phyloP scores from a whole-genome alignment of 768 basidiomycete species.

The Hemileccinum rubropunctum region DNA sequence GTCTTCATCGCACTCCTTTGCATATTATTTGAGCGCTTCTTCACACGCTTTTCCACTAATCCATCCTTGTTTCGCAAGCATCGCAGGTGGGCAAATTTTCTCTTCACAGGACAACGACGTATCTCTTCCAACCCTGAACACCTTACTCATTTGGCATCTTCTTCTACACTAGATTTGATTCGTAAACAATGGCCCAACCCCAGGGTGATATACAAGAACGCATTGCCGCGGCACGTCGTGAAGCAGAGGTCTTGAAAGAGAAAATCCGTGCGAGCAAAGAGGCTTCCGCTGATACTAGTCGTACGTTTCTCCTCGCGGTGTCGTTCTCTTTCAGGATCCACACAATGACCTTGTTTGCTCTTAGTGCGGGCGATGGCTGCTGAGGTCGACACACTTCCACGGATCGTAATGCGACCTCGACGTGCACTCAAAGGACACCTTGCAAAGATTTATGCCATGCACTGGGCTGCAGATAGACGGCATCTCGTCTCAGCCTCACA shows the following conservation, averaged over 20 bases:
- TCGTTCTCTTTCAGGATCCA: background rate
- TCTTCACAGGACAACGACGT: conserved; percentile 10
- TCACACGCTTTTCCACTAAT: conserved; percentile 27
- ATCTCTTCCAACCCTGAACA: background rate
- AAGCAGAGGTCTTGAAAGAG: conserved; percentile 97
- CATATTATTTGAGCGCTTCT: conserved; percentile 17
- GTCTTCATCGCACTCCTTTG: conserved; percentile 11
- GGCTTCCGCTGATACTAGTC: conserved; percentile 94
- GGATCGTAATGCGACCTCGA: conserved; percentile 95
- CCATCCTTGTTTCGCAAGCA: conserved; percentile 29
- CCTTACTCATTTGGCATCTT: conserved; percentile 1
- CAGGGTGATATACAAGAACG: conserved; percentile 86
- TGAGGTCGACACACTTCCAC: conserved; percentile 92
- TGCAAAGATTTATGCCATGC: conserved; percentile 99
- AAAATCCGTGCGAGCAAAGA: conserved; percentile 97
- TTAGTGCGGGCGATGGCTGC: conserved; percentile 97
- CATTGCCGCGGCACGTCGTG: conserved; percentile 94
- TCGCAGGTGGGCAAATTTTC: conserved; percentile 30
- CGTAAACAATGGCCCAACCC: conserved; percentile 63
- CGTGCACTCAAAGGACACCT: conserved; percentile 95
- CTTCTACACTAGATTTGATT: conserved; percentile 6
- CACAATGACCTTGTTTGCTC: conserved; percentile 14
- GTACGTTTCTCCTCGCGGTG: conserved; percentile 50
- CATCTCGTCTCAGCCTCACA: conserved; percentile 99
- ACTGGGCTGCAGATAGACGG: conserved; percentile 96